phyloP scores from a whole-genome alignment of 495 filamentous ascomycete genomes.

The Xylaria nigripes region DNA sequence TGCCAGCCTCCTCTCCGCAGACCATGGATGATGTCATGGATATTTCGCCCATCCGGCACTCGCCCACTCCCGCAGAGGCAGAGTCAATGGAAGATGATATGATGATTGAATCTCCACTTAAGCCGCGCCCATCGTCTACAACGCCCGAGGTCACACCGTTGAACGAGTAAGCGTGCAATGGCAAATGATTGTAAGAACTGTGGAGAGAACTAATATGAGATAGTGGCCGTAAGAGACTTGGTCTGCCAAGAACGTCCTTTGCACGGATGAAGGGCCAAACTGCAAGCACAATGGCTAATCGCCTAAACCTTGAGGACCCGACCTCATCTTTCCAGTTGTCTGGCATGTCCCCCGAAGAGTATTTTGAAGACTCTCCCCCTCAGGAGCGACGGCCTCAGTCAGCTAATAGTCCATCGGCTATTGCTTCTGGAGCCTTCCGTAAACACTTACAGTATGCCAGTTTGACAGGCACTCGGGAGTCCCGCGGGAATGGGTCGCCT shows the following conservation, averaged over 20 bases:
- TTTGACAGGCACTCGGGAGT: slow-evolving; percentile 34
- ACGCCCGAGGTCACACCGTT: slow-evolving; percentile 41
- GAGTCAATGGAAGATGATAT: slow-evolving; percentile 36
- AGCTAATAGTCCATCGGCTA: slow-evolving; percentile 45
- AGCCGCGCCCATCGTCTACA: slow-evolving; percentile 39
- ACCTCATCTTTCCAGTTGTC: slow-evolving; percentile 68
- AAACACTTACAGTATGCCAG: slow-evolving; percentile 52
- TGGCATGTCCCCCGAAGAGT: slow-evolving; percentile 63
- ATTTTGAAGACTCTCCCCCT: slow-evolving; percentile 71
- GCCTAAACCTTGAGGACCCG: slow-evolving; percentile 48
- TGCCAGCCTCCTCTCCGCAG: slow-evolving; percentile 65
- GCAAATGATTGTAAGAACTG: slow-evolving; percentile 1
- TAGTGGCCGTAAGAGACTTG: slow-evolving; percentile 49
- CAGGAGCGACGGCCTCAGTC: slow-evolving; percentile 55
- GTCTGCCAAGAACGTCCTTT: slow-evolving; percentile 54
- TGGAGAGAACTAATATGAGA: slow-evolving; percentile 5
- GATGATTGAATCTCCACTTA: slow-evolving; percentile 43
- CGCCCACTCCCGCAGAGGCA: slow-evolving; percentile 53
- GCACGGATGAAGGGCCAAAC: slow-evolving; percentile 50
- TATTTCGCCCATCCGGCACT: slow-evolving; percentile 84
- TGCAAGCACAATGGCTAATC: too few relatives aligned
- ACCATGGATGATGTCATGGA: slow-evolving; percentile 80
- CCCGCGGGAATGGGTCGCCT: slow-evolving; percentile 61
- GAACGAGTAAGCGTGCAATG: slow-evolving; percentile 39
- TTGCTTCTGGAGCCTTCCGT: slow-evolving; percentile 45